Evolutionary conservation across 2,329 filamentous ascomycete species (phyloP), one percentile per base, ranked within the genome.

Genomic region (Exophiala alcalophila): DNA sequence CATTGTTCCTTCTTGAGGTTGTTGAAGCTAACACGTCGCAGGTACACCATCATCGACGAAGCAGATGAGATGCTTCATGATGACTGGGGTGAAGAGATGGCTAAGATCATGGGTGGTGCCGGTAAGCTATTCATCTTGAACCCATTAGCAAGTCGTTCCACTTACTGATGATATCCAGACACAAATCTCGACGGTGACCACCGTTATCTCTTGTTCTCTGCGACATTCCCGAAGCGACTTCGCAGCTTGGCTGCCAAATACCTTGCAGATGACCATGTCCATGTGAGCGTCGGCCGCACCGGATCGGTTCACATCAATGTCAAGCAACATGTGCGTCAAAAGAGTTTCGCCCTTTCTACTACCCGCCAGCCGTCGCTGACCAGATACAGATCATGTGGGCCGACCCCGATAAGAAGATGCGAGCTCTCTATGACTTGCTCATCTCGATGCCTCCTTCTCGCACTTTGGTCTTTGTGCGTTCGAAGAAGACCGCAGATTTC

Each of bases 381-480:
- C 11, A 32, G 18, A 18, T 37, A 5, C 45, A 80, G 47, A 64
- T 97, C 38, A 61, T 91, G 47, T 83, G 72, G 48, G 79, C 83
- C 1, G 81, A 88, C 1, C 71, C 76, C 0, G 59, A 70, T 5
- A 63, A 71, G 56, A 97, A 97, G 73, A 79, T 80, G 25, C 64
- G 83, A 35, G 78, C 81, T 1, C 69, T 95, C 1, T 74, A 82
- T 12, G 83, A 90, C 47, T 71, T 95, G 1, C 71, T 98, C 5
- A 71, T 81, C 42, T 76, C 80, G 0, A 76, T 81, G 59, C 74
- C 79, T 0, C 86, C 89, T 0, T 77, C 80, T 1, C 82, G 91
- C 4, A 95, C 87, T 1, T 78, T 98, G 30, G 78, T 98, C 52
- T 98, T 98, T 59, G 87, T 89, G 61, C 96, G 95, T 65, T 80